Evolutionary conservation across 148 eudicot genomes (phyloP), one percentile per base, ranked within the genome.

Genomic region (Arbutus unedo): DNA sequence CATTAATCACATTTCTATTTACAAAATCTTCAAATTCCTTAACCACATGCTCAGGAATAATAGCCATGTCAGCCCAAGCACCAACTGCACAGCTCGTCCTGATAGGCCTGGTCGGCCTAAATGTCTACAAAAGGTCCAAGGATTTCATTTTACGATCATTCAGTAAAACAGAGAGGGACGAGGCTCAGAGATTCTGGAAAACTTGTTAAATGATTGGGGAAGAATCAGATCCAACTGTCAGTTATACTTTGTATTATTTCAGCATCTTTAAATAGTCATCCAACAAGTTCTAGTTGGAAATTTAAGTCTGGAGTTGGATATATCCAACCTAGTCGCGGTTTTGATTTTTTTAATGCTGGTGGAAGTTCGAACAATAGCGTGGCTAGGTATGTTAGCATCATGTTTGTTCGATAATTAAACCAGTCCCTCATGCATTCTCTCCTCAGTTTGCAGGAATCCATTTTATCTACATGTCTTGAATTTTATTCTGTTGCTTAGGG

Each of bases 401-500:
- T 25, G 18, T 2, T 5, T 62, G 72, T n/a, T 56, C 3, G 31
- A 48, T 74, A 11, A n/a, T 79, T 45, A 21, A 5, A 62, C 23
- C 6, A 45, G 55, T 45, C 55, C 4, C 16, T 18, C 6, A 18
- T 18, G 23, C 10, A 2, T 15, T 66, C 10, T 60, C 4, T 73
- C 19, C 51, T n/a, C 49, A 4, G 19, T 82, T 80, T 76, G 25
- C 57, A 78, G 19, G 15, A 54, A 56, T 8, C 5, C 66, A 45
- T n/a, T 76, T 76, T 18, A 60, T 78, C 71, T 45, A 4, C 56
- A 25, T 31, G 62, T 45, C n/a, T 53, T 79, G 18, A 80, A 48
- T 14, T 64, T 47, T 62, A 54, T 66, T 80, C 0, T 15, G 25
- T 80, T 44, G 66, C 14, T 5, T 56, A 89, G 91, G 91, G 91